Conservation (phyloP, 2,329 filamentous ascomycete genomes). For the Pyrenophora tritici-repentis region DNA sequence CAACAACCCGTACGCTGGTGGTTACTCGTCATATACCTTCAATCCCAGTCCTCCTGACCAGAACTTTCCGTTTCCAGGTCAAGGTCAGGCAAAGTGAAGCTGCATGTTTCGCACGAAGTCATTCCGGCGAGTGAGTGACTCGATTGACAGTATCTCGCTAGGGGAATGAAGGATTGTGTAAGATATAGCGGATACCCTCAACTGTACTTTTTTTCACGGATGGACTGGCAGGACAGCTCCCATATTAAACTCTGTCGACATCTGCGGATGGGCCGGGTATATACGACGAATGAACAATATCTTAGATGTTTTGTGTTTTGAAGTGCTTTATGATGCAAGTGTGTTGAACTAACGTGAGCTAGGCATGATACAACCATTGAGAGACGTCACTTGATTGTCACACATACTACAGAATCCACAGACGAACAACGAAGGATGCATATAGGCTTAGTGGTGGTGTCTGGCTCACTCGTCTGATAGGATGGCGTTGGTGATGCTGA, state of each 20-base stretch:
- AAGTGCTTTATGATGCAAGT: neutral
- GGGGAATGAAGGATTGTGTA: neutral
- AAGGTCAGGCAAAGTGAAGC: slow-evolving; percentile 19
- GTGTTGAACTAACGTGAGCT: neutral
- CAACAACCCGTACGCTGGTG: slow-evolving; percentile 22
- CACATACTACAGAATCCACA: neutral
- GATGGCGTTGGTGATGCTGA: neutral
- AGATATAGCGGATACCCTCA: slow-evolving; percentile 1
- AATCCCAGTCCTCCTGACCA: slow-evolving; percentile 23
- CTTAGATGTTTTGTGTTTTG: neutral
- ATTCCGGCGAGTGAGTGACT: neutral
- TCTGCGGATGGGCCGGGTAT: neutral
- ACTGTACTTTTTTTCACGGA: neutral
- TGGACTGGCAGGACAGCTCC: neutral
- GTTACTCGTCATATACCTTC: slow-evolving; percentile 23
- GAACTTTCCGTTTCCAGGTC: slow-evolving; percentile 22
- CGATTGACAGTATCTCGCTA: neutral
- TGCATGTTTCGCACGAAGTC: neutral
- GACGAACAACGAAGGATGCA: slow-evolving; percentile 2
- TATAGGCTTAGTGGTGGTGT: slow-evolving; percentile 11
- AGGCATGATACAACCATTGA: neutral
- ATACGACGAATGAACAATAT: neutral
- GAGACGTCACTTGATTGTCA: neutral
- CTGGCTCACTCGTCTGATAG: neutral
- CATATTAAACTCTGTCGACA: neutral